A percentile compares a stretch with the other conserved stretches of the same genome.
These are phyloP conservation scores for Zangia roseola DNA, from an alignment of 768 basidiomycete species.

Conservation along the genomic window DNA sequence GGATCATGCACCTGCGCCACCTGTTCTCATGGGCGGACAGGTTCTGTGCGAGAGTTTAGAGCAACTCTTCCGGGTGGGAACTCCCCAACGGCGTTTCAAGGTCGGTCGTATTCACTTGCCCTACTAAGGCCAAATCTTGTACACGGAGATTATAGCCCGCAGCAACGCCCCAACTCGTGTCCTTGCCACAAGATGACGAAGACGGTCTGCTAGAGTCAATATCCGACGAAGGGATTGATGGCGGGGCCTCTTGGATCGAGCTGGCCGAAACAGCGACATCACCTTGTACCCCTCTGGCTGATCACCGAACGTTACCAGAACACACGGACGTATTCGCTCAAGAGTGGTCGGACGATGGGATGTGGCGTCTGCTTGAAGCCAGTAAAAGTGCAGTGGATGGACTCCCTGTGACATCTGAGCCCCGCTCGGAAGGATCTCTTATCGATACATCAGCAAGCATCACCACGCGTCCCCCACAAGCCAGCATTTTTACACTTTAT, in stretches of 20 bases:
- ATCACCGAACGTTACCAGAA: conserved; percentile 6
- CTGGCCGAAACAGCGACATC: conserved; percentile 11
- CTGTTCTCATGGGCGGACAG: conserved; percentile 33
- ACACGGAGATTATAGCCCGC: conserved; percentile 17
- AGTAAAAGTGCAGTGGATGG: neutral
- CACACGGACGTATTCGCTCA: conserved; percentile 15
- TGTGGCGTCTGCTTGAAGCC: conserved; percentile 12
- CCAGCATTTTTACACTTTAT: conserved; percentile 14
- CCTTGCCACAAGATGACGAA: conserved; percentile 20
- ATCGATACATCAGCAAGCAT: conserved; percentile 21
- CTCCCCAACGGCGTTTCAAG: conserved; percentile 47
- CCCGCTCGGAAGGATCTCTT: conserved; percentile 25
- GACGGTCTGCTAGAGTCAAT: conserved; percentile 19
- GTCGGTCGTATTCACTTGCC: conserved; percentile 30
- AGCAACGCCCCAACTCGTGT: conserved; percentile 5
- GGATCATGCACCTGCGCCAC: conserved; percentile 1
- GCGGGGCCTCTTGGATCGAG: conserved; percentile 15
- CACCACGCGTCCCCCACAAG: conserved; percentile 14
- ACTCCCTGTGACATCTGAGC: neutral
- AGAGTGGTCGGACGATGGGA: conserved; percentile 15
- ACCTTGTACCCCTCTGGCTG: neutral
- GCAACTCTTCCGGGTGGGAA: conserved; percentile 40
- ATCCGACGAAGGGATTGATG: conserved; percentile 3
- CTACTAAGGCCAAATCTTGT: conserved; percentile 1
- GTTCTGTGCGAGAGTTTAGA: conserved; percentile 44